Evolutionary conservation across 495 filamentous ascomycete species (phyloP).

Genomic region (Lasiosphaeria ovina): DNA sequence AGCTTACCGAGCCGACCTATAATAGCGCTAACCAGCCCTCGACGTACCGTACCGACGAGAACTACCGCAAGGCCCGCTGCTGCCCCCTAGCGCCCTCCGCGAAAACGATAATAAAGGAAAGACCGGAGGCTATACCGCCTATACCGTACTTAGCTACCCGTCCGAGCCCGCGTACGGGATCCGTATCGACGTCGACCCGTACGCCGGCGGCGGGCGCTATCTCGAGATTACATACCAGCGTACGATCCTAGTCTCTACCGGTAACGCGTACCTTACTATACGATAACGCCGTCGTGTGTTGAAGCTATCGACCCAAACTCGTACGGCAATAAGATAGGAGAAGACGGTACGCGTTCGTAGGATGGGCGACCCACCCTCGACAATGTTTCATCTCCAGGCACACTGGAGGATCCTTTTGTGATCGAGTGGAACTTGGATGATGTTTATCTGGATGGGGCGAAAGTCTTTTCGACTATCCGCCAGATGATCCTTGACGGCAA

Average conservation of each 20-base stretch:
- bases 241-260: not conserved
- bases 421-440: too few relatives aligned
- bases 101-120: not conserved
- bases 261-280: not conserved
- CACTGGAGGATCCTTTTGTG: too few relatives aligned
- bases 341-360: not conserved
- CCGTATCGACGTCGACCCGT: conserved; percentile 2
- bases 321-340: not conserved
- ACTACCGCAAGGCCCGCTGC: not conserved
- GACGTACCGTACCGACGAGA: not conserved
- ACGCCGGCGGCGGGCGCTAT: conserved; percentile 1
- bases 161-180: not conserved
- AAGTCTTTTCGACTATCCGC: too few relatives aligned
- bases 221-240: conserved; percentile 4
- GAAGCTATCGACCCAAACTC: conserved; percentile 2
- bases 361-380: not conserved
- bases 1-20: too few relatives aligned
- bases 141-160: not conserved
- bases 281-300: not conserved
- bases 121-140: not conserved
- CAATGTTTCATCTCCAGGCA: not conserved
- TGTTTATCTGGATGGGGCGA: too few relatives aligned
- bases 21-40: too few relatives aligned
- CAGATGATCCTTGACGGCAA: too few relatives aligned
- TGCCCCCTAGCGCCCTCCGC: not conserved